Base-by-base conservation (phyloP, 2,329 filamentous ascomycete species). In the Aspergillus sp. region DNA sequence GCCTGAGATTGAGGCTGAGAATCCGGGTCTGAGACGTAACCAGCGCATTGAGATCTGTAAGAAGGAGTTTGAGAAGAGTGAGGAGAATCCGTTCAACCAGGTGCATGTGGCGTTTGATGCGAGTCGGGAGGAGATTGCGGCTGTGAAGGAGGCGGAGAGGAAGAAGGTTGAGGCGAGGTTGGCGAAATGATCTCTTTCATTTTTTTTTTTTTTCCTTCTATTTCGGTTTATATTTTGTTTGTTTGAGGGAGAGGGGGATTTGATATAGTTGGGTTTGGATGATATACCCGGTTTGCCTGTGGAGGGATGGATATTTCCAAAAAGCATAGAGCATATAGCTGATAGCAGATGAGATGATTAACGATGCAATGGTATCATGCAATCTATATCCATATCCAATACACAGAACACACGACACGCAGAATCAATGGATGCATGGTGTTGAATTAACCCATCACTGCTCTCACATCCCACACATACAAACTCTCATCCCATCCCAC, bases 31-130 rank as follows among this genome's bases (percentile, higher is more conserved):
- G 73, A 83, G 93, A 59, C 82, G 91, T 68, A 87, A 96, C 69
- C 93, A 97, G 84, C 89, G 91, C 78, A 88, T 93, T 70, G 90
- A 94, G 65, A 84, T 89, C 72, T 91, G 96, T 67, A 80, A 86
- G 64, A 96, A 96, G 82, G 95, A 98, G 80, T 99, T 98, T 76
- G 90, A 96, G 78, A 96, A 92, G 82, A 91, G 90, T 71, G 89
- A 91, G 1, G 94, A 98, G 70, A 99, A 99, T 76, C 95, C 95
- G 13, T 95, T 96, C 80, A 97, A 97, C 79, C 91, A 96, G 80
- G 88, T 89, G 15, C 86, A 82, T 55, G 91, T 87, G 2, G 77
- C 82, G 3, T 96, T 92, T 78, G 91, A 99, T 77, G 86, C 91
- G 57, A 85, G 84, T 21, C 89, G 86, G 77, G 91, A 92, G 4